Base-by-base conservation (phyloP, 1,284 basidiomycete genomes). In the Veloboletus limbatus region DNA sequence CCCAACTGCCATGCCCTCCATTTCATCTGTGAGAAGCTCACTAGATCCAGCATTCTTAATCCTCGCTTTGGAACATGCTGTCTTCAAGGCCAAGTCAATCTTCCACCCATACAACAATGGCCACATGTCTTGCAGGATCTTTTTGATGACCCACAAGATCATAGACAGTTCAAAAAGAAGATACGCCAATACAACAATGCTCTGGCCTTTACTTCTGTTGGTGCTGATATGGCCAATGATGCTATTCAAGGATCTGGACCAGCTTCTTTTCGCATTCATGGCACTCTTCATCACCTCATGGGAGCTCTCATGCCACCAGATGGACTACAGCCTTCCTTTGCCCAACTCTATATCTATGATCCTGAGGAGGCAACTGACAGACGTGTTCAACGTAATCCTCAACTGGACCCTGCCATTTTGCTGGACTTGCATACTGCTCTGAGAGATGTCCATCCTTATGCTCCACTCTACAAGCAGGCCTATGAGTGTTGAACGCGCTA, bases 261-360 rank as follows among this genome's bases (percentile, higher is more conserved):
- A 1, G 58, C 57, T 7, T 54, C 66, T 2, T 75, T 74, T 50
- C 39, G 48, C 0, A 67, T 76, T 21, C 60, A 59, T 48, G 72
- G 72, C 0, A 54, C 69, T 32, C 63, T 76, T 0, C 53, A 59
- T 40, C 72, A 76, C 54, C 41, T 43, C 0, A 50, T 62, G 36
- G 70, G 70, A 2, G 33, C 66, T 21, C 56, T 75, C 2, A 22
- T 56, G 1, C 65, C 70, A n/a, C 16, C 43, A 2, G 35, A 51
- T n/a, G 59, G 45, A 6, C 1, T 40, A 0, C 25, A 54, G 2
- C 62, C 69, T 0, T 21, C 39, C 0, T 75, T 66, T 60, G 65
- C 68, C 3, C 72, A 76, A 35, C 57, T 74, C 0, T 74, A 73
- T 40, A 61, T 73, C 1, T 59, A 66, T 56, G 65, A 75, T 54